phyloP scores from a whole-genome alignment of 2,329 filamentous ascomycete species.

The Clarireedia sp. region DNA sequence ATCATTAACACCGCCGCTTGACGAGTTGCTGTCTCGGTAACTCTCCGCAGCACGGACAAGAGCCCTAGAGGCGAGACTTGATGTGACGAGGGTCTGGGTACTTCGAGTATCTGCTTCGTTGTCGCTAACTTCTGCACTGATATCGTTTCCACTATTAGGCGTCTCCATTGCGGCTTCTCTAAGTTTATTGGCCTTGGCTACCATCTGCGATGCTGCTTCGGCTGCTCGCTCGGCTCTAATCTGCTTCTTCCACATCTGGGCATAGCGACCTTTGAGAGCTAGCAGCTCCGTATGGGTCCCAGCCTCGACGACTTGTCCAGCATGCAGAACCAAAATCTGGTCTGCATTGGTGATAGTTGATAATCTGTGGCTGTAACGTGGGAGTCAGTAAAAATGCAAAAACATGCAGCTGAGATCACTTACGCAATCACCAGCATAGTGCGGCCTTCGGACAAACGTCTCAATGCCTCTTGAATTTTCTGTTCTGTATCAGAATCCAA shows the following conservation, averaged over 20 bases:
- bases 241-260: slow-evolving; percentile 82
- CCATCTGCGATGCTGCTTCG: slow-evolving; percentile 40
- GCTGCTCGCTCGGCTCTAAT: slow-evolving; percentile 67
- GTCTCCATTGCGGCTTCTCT: slow-evolving; percentile 22
- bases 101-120: slow-evolving; percentile 23
- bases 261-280: slow-evolving; percentile 62
- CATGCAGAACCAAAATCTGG: slow-evolving; percentile 74
- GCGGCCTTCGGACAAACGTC: slow-evolving; percentile 71
- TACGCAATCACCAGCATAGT: slow-evolving; percentile 94
- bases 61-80: slow-evolving; percentile 15
- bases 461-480: slow-evolving; percentile 82
- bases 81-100: slow-evolving; percentile 10
- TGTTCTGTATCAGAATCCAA: slow-evolving; percentile 89
- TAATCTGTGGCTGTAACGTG: slow-evolving; percentile 57
- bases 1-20: neutral
- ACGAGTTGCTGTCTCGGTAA: neutral
- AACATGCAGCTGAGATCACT: slow-evolving; percentile 24
- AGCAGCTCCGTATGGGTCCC: slow-evolving; percentile 75
- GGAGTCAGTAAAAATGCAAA: slow-evolving; percentile 78
- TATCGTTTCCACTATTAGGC: slow-evolving; percentile 23
- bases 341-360: slow-evolving; percentile 89
- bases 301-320: slow-evolving; percentile 68
- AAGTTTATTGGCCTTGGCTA: slow-evolving; percentile 27
- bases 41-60: slow-evolving; percentile 14
- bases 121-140: slow-evolving; percentile 25